Conservation (phyloP, 371 early-diverging fungal genomes). For the Mucor irregularis region DNA sequence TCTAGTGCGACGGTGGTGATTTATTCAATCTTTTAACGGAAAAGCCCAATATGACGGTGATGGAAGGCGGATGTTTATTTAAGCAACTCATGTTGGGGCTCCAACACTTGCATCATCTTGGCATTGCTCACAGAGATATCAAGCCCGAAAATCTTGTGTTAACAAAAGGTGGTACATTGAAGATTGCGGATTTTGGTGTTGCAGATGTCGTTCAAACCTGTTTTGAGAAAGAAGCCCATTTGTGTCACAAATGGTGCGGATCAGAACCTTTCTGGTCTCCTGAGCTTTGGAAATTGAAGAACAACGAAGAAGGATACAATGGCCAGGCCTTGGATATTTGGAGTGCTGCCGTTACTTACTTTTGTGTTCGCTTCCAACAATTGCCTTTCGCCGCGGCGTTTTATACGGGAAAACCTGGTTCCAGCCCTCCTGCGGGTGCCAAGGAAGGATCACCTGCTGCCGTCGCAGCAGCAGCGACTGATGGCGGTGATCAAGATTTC, state of each 20-base stretch:
- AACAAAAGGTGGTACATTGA: slow-evolving; percentile 78
- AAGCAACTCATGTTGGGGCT: slow-evolving; percentile 94
- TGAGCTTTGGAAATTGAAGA: slow-evolving; percentile 60
- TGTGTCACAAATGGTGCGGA: slow-evolving; percentile 82
- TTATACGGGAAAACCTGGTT: slow-evolving; percentile 56
- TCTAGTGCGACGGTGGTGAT: slow-evolving; percentile 69
- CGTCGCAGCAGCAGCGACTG: slow-evolving; percentile 28
- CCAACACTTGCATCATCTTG: slow-evolving; percentile 93
- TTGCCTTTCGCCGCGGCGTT: slow-evolving; percentile 63
- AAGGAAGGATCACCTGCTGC: slow-evolving; percentile 46
- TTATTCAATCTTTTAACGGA: slow-evolving; percentile 50
- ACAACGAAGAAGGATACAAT: slow-evolving; percentile 68
- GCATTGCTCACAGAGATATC: slow-evolving; percentile 87
- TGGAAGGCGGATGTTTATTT: slow-evolving; percentile 58
- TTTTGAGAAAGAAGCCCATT: slow-evolving; percentile 69
- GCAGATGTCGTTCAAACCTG: slow-evolving; percentile 86
- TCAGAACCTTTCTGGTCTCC: slow-evolving; percentile 92
- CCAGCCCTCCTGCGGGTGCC: slow-evolving; percentile 44
- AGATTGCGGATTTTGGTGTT: slow-evolving; percentile 98
- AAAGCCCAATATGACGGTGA: slow-evolving; percentile 33
- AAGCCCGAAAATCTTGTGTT: slow-evolving; percentile 94
- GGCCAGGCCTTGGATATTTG: slow-evolving; percentile 83
- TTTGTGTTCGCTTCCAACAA: slow-evolving; percentile 74
- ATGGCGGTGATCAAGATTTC: slow-evolving; percentile 39
- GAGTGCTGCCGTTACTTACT: slow-evolving; percentile 84